Percentiles rank a stretch among this genome's conserved stretches.
phyloP scores from a whole-genome alignment of 352 stramenopile genomes.

The Saprolegnia diclina region DNA sequence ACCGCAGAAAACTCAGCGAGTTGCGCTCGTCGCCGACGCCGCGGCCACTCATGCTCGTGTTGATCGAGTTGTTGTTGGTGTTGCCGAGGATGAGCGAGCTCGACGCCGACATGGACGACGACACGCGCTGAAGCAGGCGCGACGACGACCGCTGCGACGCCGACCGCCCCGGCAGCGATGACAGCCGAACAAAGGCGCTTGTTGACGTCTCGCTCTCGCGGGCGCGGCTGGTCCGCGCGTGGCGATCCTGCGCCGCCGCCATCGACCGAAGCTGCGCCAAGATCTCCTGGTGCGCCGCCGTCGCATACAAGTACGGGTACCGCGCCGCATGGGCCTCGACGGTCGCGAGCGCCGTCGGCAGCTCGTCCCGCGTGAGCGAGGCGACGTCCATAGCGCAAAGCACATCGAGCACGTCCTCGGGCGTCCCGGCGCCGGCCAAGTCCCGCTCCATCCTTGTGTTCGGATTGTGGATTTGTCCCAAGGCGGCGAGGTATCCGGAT shows the following conservation, averaged over 20 bases:
- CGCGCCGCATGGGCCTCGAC: neutral
- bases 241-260: too few relatives aligned
- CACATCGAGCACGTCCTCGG: neutral
- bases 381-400: neutral
- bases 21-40: too few relatives aligned
- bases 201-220: too few relatives aligned
- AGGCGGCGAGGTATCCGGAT: neutral
- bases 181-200: neutral
- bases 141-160: neutral
- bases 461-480: neutral
- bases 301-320: neutral
- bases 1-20: constrained; percentile 31
- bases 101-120: neutral
- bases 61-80: neutral
- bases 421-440: neutral
- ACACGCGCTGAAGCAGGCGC: neutral
- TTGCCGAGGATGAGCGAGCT: neutral
- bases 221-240: too few relatives aligned
- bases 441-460: neutral
- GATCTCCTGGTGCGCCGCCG: neutral
- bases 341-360: neutral
- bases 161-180: neutral
- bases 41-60: too few relatives aligned
- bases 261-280: neutral
- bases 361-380: neutral